Evolutionary conservation across 2,329 filamentous ascomycete species (phyloP).

Genomic region (Alternaria sp.): DNA sequence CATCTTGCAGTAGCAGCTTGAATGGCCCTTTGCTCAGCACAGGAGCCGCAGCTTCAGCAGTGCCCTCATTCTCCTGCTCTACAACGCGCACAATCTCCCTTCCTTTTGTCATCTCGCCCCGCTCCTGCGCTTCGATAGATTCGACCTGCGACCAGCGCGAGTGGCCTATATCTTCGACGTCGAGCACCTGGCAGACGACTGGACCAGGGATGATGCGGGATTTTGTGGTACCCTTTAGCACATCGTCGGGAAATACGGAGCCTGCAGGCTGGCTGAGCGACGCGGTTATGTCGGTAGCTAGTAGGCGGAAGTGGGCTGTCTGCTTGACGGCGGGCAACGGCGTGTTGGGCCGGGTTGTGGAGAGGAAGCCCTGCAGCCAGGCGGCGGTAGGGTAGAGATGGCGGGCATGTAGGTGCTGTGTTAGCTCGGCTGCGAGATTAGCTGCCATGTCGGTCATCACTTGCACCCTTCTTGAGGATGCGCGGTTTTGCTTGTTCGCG

Average conservation of each 20-base stretch:
- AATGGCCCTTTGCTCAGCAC: constrained; percentile 67
- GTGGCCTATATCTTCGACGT: constrained; percentile 80
- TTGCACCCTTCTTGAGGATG: neutral
- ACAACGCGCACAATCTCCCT: constrained; percentile 81
- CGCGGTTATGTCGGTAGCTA: constrained; percentile 76
- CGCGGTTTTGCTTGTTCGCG: neutral
- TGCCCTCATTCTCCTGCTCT: constrained; percentile 55
- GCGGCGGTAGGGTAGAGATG: constrained; percentile 61
- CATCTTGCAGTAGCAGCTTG: constrained; percentile 83
- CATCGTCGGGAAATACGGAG: constrained; percentile 63
- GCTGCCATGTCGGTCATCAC: constrained; percentile 30
- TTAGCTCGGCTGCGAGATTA: constrained; percentile 48
- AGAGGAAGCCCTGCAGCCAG: constrained; percentile 70
- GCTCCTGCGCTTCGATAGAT: constrained; percentile 73
- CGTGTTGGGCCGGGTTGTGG: constrained; percentile 60
- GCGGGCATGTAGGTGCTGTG: constrained; percentile 62
- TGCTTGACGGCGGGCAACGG: constrained; percentile 75
- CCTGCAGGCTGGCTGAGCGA: constrained; percentile 55
- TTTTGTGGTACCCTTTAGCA: constrained; percentile 62
- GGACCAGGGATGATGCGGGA: constrained; percentile 66
- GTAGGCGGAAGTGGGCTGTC: constrained; percentile 79
- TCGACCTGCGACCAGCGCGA: constrained; percentile 90
- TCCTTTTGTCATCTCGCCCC: constrained; percentile 76
- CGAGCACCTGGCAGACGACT: constrained; percentile 80
- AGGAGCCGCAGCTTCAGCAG: constrained; percentile 29